Base-by-base conservation (phyloP, 306 rosid genomes). In the Lupinus albus region DNA sequence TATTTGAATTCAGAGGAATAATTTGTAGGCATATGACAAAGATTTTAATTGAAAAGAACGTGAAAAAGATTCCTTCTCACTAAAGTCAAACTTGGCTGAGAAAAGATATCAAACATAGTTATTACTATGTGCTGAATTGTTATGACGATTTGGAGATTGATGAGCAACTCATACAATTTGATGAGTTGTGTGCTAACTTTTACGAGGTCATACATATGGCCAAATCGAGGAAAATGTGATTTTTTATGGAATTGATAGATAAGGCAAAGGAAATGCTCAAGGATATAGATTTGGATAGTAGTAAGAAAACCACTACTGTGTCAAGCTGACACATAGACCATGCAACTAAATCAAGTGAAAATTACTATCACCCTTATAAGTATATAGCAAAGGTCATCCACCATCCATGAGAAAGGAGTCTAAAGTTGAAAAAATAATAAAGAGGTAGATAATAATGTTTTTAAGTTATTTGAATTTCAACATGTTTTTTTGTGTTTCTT, bases 21-120 rank as follows among this genome's bases (percentile, higher is more conserved):
- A n/a, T n/a, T n/a, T n/a, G n/a, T n/a, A n/a, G n/a, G n/a, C n/a
- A n/a, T n/a, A 30, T 30, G 33, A 30, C 33, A 30, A 30, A 30
- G 33, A 36, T 44, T 68, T 76, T 32, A 28, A 51, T 2, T 75
- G 33, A 30, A 30, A 30, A 36, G 42, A 10, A 36, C 8, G 10
- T 36, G 42, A 36, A 36, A 36, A 1, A 36, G 8, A 36, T 36
- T 2, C 42, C 42, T 6, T 36, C 42, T 10, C 8, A 6, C 8
- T 36, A 36, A 8, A 36, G 6, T 36, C 42, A 6, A 6, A 36
- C 42, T 6, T 2, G 42, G 8, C 8, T 8, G 42, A 36, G 10
- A 36, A 36, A 36, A 2, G 42, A 36, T 36, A 10, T 6, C 8
- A 36, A 36, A 10, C 42, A 36, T 36, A 1, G 8, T 0, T 10